Evolutionary conservation across 371 early-diverging fungal species (phyloP), one percentile per base, ranked within the genome.

Genomic region (Blakeslea trispora): DNA sequence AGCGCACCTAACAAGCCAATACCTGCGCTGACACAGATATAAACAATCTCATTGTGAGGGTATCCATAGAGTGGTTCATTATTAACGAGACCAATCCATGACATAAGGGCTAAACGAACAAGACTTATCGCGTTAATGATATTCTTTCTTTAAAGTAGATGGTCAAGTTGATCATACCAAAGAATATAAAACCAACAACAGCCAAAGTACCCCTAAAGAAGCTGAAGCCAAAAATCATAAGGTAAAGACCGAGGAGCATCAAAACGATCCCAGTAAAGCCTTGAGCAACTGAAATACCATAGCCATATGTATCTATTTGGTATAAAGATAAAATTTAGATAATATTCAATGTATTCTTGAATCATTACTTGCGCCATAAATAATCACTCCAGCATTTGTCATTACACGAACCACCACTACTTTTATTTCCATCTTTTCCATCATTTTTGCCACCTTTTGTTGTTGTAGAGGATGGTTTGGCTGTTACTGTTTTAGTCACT

Each of bases 51-150:
- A 42, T 63, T 63, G 34, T 71, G 53, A 6, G 64, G 55, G 34
- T 71, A 71, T 0, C 67, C 71, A 41, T 59, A 59, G 1, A 52
- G 24, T 7, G 77, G 77, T 22, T 76, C 74, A 10, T 65, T 68
- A 45, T 76, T 76, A 14, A 64, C 64, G 31, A 76, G 53, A 15
- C 74, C 74, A n/a, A 74, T 71, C 67, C 64, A 76, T 5, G 74
- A 67, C 53, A 71, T 67, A 40, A 68, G 60, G 1, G 60, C 77
- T 75, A 50, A 23, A 14, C 0, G 31, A 15, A n/a, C n/a, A n/a
- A n/a, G n/a, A n/a, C n/a, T n/a, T n/a, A n/a, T n/a, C n/a, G n/a
- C n/a, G n/a, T n/a, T n/a, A n/a, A n/a, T n/a, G n/a, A n/a, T n/a
- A n/a, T n/a, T n/a, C n/a, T n/a, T n/a, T n/a, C n/a, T n/a, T n/a